A percentile compares a stretch with the other conserved stretches of the same genome.
phyloP scores from a whole-genome alignment of 495 filamentous ascomycete genomes.

The Xylaria castorea region DNA sequence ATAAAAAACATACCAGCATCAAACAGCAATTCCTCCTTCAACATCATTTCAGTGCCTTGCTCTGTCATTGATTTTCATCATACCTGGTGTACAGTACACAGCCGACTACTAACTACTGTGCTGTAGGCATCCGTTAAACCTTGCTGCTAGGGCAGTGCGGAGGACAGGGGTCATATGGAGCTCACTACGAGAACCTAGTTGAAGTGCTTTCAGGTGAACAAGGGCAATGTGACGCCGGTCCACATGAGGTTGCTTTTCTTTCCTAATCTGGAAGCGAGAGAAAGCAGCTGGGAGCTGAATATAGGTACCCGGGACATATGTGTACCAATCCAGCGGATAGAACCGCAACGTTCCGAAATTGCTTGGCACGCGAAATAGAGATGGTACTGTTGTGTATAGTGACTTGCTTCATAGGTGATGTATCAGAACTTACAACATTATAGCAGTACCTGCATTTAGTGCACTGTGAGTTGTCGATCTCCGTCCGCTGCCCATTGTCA shows the following conservation, averaged over 20 bases:
- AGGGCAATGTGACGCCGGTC: background rate
- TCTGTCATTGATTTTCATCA: background rate
- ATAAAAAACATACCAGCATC: background rate
- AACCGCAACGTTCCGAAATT: background rate
- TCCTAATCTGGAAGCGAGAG: slow-evolving; percentile 2
- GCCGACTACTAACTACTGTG: background rate
- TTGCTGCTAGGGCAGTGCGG: background rate
- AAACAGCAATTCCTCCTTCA: background rate
- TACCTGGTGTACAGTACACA: background rate
- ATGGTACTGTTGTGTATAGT: background rate
- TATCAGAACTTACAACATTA: background rate
- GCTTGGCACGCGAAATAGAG: background rate
- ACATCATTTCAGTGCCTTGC: background rate
- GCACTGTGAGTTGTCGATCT: background rate
- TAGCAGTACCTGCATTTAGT: background rate
- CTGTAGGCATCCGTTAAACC: background rate
- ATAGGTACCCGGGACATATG: background rate
- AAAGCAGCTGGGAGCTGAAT: slow-evolving; percentile 1
- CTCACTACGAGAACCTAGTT: background rate
- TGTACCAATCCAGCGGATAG: slow-evolving; percentile 7
- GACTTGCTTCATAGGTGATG: background rate
- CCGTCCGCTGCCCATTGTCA: background rate
- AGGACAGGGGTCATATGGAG: background rate
- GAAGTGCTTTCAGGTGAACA: slow-evolving; percentile 1
- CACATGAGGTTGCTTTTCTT: background rate